Percentiles rank a stretch among this genome's conserved stretches.
Evolutionary conservation across 768 basidiomycete species (phyloP).

Genomic region (Pisolithus albus): DNA sequence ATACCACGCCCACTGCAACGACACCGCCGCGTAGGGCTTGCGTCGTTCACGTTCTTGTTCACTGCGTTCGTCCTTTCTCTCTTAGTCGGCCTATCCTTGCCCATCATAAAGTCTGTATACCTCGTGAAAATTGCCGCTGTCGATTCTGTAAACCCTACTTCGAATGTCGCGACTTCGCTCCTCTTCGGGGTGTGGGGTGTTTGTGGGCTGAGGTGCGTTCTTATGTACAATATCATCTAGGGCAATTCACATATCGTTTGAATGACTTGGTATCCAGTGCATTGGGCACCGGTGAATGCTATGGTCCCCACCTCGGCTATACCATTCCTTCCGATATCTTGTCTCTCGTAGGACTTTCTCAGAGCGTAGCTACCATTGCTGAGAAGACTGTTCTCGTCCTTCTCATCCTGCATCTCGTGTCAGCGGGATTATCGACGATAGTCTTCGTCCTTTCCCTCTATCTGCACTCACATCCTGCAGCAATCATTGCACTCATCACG

Average conservation of each 20-base stretch:
- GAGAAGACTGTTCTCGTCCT: conserved; percentile 45
- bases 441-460: conserved; percentile 49
- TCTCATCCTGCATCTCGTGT: conserved; percentile 65
- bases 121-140: conserved; percentile 41
- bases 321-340: conserved; percentile 45
- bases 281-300: conserved; percentile 38
- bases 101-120: conserved; percentile 67
- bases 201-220: conserved; percentile 51
- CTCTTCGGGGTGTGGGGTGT: conserved; percentile 81
- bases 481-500: conserved; percentile 53
- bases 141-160: conserved; percentile 28
- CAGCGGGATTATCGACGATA: conserved; percentile 52
- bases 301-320: conserved; percentile 65
- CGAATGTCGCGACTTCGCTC: conserved; percentile 51
- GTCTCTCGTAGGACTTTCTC: conserved; percentile 37
- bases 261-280: conserved; percentile 7
- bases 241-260: neutral
- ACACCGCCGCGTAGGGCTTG: conserved; percentile 42
- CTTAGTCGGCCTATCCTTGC: conserved; percentile 66
- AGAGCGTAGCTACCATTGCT: conserved; percentile 38
- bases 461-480: conserved; percentile 46
- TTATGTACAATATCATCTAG: neutral
- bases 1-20: conserved; percentile 33
- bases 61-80: conserved; percentile 66
- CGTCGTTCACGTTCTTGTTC: conserved; percentile 46